phyloP scores from a whole-genome alignment of 331 rosid genomes.

The Pyrus hybrid region DNA sequence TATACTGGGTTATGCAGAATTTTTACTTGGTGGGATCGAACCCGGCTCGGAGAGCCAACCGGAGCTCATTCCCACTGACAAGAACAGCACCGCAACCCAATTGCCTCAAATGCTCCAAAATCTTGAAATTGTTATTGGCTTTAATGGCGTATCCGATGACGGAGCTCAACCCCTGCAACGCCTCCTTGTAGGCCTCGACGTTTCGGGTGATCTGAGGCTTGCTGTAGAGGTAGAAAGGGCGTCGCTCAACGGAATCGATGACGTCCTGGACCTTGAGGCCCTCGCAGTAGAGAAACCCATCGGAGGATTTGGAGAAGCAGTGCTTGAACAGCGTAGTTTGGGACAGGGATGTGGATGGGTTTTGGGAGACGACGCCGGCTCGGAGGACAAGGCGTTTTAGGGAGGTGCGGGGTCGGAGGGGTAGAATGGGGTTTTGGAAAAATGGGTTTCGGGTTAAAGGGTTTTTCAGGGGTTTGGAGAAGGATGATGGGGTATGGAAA shows the following conservation, averaged over 20 bases:
- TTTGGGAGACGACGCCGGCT: constrained; percentile 60
- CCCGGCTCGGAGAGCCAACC: constrained; percentile 74
- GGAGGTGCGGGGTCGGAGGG: constrained; percentile 12
- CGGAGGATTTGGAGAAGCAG: constrained; percentile 69
- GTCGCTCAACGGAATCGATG: constrained; percentile 70
- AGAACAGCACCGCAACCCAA: constrained; percentile 97
- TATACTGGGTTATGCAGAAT: neutral
- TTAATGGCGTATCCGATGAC: constrained; percentile 86
- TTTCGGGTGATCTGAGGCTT: constrained; percentile 85
- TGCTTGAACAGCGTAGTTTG: constrained; percentile 42
- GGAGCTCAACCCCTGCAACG: constrained; percentile 65
- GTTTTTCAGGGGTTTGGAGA: constrained; percentile 26
- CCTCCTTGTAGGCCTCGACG: constrained; percentile 64
- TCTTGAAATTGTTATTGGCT: constrained; percentile 87
- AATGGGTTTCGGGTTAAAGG: constrained; percentile 25
- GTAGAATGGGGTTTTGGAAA: constrained; percentile 14
- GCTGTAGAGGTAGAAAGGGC: constrained; percentile 88
- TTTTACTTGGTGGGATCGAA: constrained; percentile 78
- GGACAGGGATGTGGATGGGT: constrained; percentile 25
- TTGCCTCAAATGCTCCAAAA: constrained; percentile 76
- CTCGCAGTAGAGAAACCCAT: constrained; percentile 78
- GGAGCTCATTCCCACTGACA: constrained; percentile 90
- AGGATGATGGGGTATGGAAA: constrained; percentile 25
- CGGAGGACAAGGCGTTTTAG: constrained; percentile 15
- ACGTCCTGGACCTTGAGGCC: constrained; percentile 67